Conservation (phyloP, 768 basidiomycete species). For the Mycena rosella region DNA sequence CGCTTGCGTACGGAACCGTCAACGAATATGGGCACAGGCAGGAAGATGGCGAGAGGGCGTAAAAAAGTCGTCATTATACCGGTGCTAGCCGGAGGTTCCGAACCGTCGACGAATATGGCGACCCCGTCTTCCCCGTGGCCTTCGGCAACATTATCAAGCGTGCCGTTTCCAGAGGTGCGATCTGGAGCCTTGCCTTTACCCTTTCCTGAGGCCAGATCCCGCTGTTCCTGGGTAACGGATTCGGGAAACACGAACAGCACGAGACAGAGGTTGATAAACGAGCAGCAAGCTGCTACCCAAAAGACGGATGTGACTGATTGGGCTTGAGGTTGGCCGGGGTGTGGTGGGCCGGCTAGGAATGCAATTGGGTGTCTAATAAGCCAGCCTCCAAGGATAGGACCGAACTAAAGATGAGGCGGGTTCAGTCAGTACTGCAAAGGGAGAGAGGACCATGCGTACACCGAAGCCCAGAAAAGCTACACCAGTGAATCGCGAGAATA, state of each 20-base stretch:
- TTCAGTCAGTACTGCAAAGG: not conserved
- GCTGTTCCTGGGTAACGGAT: slow-evolving; percentile 61
- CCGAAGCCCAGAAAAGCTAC: slow-evolving; percentile 85
- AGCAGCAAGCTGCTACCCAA: slow-evolving; percentile 59
- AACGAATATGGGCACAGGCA: slow-evolving; percentile 65
- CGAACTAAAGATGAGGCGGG: slow-evolving; percentile 51
- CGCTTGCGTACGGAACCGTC: slow-evolving; percentile 57
- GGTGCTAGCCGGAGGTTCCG: slow-evolving; percentile 4
- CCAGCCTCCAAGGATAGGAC: slow-evolving; percentile 78
- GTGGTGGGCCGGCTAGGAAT: slow-evolving; percentile 32
- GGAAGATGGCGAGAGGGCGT: slow-evolving; percentile 75
- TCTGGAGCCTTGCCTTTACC: slow-evolving; percentile 34
- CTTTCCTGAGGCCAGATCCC: slow-evolving; percentile 46
- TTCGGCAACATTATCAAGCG: slow-evolving; percentile 8
- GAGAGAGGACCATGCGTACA: slow-evolving; percentile 14
- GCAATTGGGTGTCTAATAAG: slow-evolving; percentile 57
- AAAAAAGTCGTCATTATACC: slow-evolving; percentile 56
- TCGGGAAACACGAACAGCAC: slow-evolving; percentile 80
- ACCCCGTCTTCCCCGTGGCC: not conserved
- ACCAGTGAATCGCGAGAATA: slow-evolving; percentile 82
- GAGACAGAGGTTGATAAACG: slow-evolving; percentile 68
- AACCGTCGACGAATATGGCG: no score
- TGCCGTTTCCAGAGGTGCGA: not conserved
- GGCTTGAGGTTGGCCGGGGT: slow-evolving; percentile 29
- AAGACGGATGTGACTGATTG: slow-evolving; percentile 61